Evolutionary conservation across 2,329 filamentous ascomycete genomes (phyloP), one percentile per base, ranked within the genome.

Genomic region (Exophiala calicioides): DNA sequence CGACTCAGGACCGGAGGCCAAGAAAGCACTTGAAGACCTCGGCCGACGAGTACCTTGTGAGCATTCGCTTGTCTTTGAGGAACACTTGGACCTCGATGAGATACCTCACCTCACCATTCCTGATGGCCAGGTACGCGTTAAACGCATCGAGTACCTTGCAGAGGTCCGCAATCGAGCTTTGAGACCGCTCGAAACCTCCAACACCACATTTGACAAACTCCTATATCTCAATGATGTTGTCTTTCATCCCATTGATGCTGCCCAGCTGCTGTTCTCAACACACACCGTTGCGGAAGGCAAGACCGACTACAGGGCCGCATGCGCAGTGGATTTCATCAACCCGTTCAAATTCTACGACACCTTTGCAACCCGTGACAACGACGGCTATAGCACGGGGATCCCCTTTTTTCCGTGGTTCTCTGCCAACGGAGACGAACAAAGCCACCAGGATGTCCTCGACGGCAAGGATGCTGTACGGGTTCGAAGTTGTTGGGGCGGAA

Each of bases 261-360:
- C 75, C 4, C 79, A 83, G 51, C 69, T 83, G 4, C 69, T 90
- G 6, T 86, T 75, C 58, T 79, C 78, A 2, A 82, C 80, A 4
- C 79, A 82, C 54, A 64, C 70, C 15, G 70, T 77, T 44, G 32
- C 44, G 5, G 66, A 74, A 21, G 84, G 82, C 8, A 64, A 67
- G 16, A 60, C 78, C 0, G 68, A 73, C 36, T 90, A 89, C 60
- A 78, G 84, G 8, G 82, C 85, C 3, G 84, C 83, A 2, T 90
- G 86, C 60, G 84, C 84, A 1, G 74, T 86, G n/a, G 86, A 90
- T 68, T 89, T 85, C 60, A 81, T 83, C 60, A 80, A 82, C 53
- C 80, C 84, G 0, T 81, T 88, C 66, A 83, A 86, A 53, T 87
- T 85, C 61, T 90, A 90, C 64, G 86, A 90, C 64, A 82, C 84